Evolutionary conservation across 2,329 filamentous ascomycete genomes (phyloP).

Genomic region (Scedosporium dehoogii): DNA sequence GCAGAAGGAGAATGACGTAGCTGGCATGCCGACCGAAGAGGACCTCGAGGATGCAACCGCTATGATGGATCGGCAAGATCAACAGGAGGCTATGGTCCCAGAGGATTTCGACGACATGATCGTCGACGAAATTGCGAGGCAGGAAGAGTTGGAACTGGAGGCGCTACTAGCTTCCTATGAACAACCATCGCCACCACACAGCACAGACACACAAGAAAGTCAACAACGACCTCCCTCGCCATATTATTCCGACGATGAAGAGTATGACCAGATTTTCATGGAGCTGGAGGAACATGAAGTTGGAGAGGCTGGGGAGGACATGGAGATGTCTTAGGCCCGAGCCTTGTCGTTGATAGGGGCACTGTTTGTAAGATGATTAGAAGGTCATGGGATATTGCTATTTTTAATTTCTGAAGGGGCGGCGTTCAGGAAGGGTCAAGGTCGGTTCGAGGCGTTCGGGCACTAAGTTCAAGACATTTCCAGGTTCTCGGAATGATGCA

Average conservation of each 20-base stretch:
- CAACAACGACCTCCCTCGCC: conserved; percentile 21
- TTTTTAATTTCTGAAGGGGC: background rate
- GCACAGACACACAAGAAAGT: conserved; percentile 13
- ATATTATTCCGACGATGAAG: conserved; percentile 42
- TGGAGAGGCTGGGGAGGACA: background rate
- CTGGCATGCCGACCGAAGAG: conserved; percentile 26
- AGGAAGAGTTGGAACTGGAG: conserved; percentile 48
- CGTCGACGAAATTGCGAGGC: conserved; percentile 38
- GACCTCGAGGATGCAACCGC: conserved; percentile 36
- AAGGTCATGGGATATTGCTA: background rate
- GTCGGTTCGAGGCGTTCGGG: background rate
- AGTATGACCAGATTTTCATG: conserved; percentile 54
- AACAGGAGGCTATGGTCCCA: conserved; percentile 8
- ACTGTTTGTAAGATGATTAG: too few relatives aligned
- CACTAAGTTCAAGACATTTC: background rate
- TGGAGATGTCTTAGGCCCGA: background rate
- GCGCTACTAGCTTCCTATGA: conserved; percentile 42
- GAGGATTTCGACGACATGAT: conserved; percentile 36
- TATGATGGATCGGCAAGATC: conserved; percentile 21
- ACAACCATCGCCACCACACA: conserved; percentile 10
- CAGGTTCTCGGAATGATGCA: background rate
- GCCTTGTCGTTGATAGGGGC: too few relatives aligned
- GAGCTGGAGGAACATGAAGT: background rate
- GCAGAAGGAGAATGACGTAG: conserved; percentile 6
- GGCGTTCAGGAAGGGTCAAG: background rate